These are phyloP conservation scores for Microcera coccophila DNA, from an alignment of 2,329 filamentous ascomycete genomes.

Conservation along the genomic window DNA sequence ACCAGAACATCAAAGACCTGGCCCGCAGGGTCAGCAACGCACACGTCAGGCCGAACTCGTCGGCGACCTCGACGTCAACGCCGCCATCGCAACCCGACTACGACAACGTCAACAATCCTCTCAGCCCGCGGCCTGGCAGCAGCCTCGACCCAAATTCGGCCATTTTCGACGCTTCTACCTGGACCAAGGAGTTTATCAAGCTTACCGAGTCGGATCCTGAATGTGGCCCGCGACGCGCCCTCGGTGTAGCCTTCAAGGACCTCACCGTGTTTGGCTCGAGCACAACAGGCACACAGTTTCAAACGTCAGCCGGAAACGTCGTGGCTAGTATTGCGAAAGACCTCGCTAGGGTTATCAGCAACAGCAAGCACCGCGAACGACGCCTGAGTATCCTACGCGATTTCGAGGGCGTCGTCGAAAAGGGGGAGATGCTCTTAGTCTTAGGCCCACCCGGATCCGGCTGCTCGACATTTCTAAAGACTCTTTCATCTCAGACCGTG, in stretches of 20 bases:
- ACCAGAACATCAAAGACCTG: too few relatives aligned
- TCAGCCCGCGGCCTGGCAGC: slow-evolving; percentile 2
- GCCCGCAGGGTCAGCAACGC: too few relatives aligned
- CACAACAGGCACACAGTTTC: slow-evolving; percentile 8
- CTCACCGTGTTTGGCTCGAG: slow-evolving; percentile 17
- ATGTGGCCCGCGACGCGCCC: slow-evolving; percentile 5
- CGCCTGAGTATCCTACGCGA: slow-evolving; percentile 11
- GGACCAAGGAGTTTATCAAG: slow-evolving; percentile 14
- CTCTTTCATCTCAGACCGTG: slow-evolving; percentile 47
- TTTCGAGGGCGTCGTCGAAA: slow-evolving; percentile 19
- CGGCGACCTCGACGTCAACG: too few relatives aligned
- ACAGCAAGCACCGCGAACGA: neutral
- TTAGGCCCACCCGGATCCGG: slow-evolving; percentile 52
- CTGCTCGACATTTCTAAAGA: slow-evolving; percentile 52
- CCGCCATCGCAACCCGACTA: neutral
- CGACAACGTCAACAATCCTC: neutral
- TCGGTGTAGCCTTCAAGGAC: slow-evolving; percentile 15
- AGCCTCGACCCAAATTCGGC: slow-evolving; percentile 12
- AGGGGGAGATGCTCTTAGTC: slow-evolving; percentile 18
- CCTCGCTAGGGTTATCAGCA: neutral
- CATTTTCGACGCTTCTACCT: slow-evolving; percentile 11
- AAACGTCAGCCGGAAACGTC: slow-evolving; percentile 12
- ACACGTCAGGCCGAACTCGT: neutral
- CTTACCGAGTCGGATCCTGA: slow-evolving; percentile 12
- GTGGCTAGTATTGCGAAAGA: too few relatives aligned